phyloP scores from a whole-genome alignment of 495 filamentous ascomycete genomes.

The Penicillium verhagenii region DNA sequence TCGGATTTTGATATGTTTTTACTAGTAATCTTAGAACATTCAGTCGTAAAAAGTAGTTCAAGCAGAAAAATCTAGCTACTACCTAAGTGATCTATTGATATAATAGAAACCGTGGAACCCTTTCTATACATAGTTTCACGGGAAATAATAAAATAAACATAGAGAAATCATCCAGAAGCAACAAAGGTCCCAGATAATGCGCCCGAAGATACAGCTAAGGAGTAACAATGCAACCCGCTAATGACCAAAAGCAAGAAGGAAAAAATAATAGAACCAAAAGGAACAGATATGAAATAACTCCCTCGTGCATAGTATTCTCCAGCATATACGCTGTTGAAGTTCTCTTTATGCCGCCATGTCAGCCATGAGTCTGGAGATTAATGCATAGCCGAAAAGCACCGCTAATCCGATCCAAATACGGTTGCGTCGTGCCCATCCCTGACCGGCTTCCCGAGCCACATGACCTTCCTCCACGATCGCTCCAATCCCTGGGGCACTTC shows the following conservation, averaged over 20 bases:
- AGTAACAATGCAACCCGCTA: slow-evolving; percentile 15
- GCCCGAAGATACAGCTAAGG: slow-evolving; percentile 19
- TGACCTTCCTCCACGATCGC: slow-evolving; percentile 75
- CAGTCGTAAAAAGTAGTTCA: slow-evolving; percentile 5
- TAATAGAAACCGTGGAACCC: slow-evolving; percentile 18
- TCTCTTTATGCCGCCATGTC: slow-evolving; percentile 43
- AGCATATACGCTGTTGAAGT: background rate
- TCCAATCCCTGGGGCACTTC: slow-evolving; percentile 69
- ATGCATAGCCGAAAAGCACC: slow-evolving; percentile 72
- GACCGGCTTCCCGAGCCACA: slow-evolving; percentile 71
- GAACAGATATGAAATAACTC: too few species aligned
- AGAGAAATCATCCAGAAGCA: slow-evolving; percentile 2
- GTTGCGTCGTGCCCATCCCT: slow-evolving; percentile 76
- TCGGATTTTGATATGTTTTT: too few species aligned
- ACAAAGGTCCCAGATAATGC: slow-evolving; percentile 13
- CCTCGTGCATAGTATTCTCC: background rate
- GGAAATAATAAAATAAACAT: background rate
- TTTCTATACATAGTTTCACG: background rate
- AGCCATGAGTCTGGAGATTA: slow-evolving; percentile 71
- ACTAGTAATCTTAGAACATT: too few species aligned
- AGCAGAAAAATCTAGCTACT: background rate
- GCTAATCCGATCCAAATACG: slow-evolving; percentile 68
- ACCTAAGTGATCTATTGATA: slow-evolving; percentile 17
- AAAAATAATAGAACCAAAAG: too few species aligned
- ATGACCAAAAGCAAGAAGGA: slow-evolving; percentile 2